Base-by-base conservation (phyloP, 1,284 basidiomycete species). In the Nidula niveotomentosa region DNA sequence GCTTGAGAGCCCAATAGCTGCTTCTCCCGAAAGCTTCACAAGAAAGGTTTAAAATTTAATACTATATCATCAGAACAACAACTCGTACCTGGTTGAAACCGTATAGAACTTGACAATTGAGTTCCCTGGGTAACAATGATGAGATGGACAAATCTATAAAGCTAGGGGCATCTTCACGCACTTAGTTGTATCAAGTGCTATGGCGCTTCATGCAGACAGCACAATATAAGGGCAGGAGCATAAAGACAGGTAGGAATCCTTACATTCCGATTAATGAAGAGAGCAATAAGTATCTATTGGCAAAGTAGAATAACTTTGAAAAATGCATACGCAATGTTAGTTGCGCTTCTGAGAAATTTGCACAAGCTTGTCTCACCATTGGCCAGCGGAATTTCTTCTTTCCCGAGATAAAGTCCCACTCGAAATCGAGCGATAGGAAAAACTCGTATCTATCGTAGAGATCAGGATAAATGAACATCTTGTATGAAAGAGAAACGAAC, bases 241-340 rank as follows among this genome's bases (percentile, higher is more conserved):
- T 43, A 35, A 44, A 45, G 54, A 35, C 48, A 23, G 52, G 49
- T 41, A 36, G 44, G 12, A 49, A 17, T 23, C 36, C 83, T 67
- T 53, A 87, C 87, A 91, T 86, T 63, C 86, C 86, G 54, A 89
- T 79, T 65, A 90, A 71, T 3, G 86, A 81, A 62, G 85, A 77
- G 13, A 90, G 69, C 17, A 91, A 69, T 54, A 80, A 76, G 66
- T 91, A 91, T 49, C 88, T 80, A 55, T 86, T 85, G 34, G 80
- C 73, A 62, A 90, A 89, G 67, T 90, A 91, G 65, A 90, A 89
- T 17, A 80, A 70, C 89, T 90, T 13, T 17, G 7, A 46, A 52
- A 30, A 33, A 13, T 30, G 39, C 23, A 35, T 39, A 6, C n/a
- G 45, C 45, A 47, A 6, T 33, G 37, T 48, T 10, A 43, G 49